A percentile compares a stretch with the other conserved stretches of the same genome.
These are phyloP conservation scores for Ajuga chamaepitys DNA, from an alignment of 257 asterid genomes.

Conservation along the genomic window DNA sequence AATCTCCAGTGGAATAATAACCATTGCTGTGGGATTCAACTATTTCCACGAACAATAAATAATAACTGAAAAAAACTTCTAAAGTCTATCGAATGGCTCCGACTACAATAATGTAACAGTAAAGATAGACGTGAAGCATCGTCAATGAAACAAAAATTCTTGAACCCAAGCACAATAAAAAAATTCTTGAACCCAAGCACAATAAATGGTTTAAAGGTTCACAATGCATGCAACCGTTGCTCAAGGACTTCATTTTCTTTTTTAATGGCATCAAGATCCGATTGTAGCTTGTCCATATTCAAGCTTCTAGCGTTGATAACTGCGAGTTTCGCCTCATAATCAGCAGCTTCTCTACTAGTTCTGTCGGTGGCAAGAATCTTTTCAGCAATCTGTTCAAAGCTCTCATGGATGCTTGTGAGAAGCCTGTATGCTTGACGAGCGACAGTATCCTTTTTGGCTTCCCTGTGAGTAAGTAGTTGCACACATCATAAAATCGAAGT, in stretches of 20 bases:
- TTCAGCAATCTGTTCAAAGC: slow-evolving; percentile 64
- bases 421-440: slow-evolving; percentile 62
- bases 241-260: slow-evolving; percentile 65
- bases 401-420: slow-evolving; percentile 54
- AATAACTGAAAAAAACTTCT: no score
- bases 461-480: slow-evolving; percentile 35
- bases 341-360: slow-evolving; percentile 49
- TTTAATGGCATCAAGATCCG: slow-evolving; percentile 60
- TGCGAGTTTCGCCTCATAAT: slow-evolving; percentile 65
- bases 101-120: no score
- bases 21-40: no score
- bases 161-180: not conserved
- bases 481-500: not conserved
- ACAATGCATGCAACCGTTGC: slow-evolving; percentile 16
- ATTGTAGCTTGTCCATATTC: slow-evolving; percentile 50
- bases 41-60: no score
- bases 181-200: not conserved
- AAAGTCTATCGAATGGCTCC: no score
- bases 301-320: slow-evolving; percentile 35
- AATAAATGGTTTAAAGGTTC: not conserved
- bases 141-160: not conserved
- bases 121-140: not conserved
- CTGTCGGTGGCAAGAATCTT: slow-evolving; percentile 51
- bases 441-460: slow-evolving; percentile 62
- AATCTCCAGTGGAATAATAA: not conserved